Base-by-base conservation (phyloP, 2,329 filamentous ascomycete genomes). In the Onygenales sp. region DNA sequence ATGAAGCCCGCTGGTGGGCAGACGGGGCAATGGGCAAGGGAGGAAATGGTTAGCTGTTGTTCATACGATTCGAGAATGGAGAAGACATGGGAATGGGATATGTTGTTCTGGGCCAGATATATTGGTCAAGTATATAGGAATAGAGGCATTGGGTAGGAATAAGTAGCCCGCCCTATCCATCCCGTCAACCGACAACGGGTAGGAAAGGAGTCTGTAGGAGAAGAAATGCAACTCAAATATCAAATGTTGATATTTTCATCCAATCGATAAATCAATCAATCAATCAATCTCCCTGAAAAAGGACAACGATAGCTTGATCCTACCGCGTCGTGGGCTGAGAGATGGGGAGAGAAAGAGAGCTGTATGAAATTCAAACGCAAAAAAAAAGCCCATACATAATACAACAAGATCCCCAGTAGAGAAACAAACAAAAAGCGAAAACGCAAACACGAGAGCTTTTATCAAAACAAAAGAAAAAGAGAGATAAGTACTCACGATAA, bases 401-500 rank as follows among this genome's bases (percentile, higher is more conserved):
- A 42, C 3, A 14, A 14, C 8, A 8, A 6, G 9, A 27, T 27
- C 42, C 42, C 17, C 36, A n/a, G 13, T 7, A 39, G 36, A 27
- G 27, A 31, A 31, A 31, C 9, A 10, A 27, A 21, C 6, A 43
- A 43, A 21, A 31, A 43, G 9, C n/a, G 5, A 21, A 43, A 31
- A 27, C 17, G 2, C 6, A 43, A 6, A 32, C 9, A 45, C 6
- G 33, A n/a, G 33, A 9, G 42, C 21, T 2, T 4, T 27, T 27
- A 2, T n/a, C n/a, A 45, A 6, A 45, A 33, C 32, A 10, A 45
- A 5, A 45, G 32, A 31, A 2, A 45, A 4, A 45, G 6, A 33
- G 14, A 7, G n/a, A 27, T 36, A 5, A 37, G n/a, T 2, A 55
- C 53, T 17, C 34, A 55, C 53, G 43, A 52, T 49, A 55, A 13